These are phyloP conservation scores for Nitzschia sp. DNA, from an alignment of 108 stramenopile genomes.

Conservation along the genomic window DNA sequence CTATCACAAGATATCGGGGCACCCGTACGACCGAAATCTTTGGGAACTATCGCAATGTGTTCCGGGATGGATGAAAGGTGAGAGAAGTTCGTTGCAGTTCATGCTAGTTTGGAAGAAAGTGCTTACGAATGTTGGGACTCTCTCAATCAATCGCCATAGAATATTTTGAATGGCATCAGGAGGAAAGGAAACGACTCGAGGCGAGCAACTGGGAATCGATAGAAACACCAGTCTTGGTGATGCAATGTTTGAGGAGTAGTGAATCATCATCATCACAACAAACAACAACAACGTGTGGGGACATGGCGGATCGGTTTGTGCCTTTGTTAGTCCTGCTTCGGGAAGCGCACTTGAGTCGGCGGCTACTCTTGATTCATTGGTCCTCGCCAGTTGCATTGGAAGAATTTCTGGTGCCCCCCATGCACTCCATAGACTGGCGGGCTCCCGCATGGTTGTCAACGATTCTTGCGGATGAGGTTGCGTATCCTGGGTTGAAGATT, in stretches of 20 bases:
- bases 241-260: slow-evolving; percentile 31
- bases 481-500: not conserved
- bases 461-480: not conserved
- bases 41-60: slow-evolving; percentile 37
- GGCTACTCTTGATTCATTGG: slow-evolving; percentile 48
- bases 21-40: slow-evolving; percentile 12
- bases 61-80: slow-evolving; percentile 56
- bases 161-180: slow-evolving; percentile 45
- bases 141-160: no score
- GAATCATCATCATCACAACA: no score
- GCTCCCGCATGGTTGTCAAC: slow-evolving; percentile 17
- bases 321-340: slow-evolving; percentile 24
- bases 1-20: not conserved
- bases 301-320: slow-evolving; percentile 34
- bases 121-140: no score
- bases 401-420: slow-evolving; percentile 45
- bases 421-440: slow-evolving; percentile 56
- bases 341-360: slow-evolving; percentile 23
- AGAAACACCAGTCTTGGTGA: slow-evolving; percentile 16
- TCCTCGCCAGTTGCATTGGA: slow-evolving; percentile 32
- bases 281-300: slow-evolving; percentile 38
- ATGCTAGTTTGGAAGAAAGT: no score
- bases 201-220: slow-evolving; percentile 15
- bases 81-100: no score
- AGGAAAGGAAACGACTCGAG: slow-evolving; percentile 13